phyloP scores from a whole-genome alignment of 305 asterid species.

The Lippia alba region DNA sequence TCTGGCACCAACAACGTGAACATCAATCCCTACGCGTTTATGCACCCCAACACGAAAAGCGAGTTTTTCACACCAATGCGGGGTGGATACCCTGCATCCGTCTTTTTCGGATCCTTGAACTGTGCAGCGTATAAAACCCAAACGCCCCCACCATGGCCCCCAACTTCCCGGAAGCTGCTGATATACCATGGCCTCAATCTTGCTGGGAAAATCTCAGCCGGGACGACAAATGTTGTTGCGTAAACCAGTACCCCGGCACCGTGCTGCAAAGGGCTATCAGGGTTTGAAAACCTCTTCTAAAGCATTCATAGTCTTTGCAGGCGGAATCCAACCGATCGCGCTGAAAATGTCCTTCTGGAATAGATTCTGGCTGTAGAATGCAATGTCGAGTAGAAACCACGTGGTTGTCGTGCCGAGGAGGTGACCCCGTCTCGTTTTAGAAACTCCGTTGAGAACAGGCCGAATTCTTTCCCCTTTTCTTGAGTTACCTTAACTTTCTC shows the following conservation, averaged over 20 bases:
- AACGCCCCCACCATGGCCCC: conserved; percentile 59
- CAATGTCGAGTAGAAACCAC: conserved; percentile 48
- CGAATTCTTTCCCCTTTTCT: conserved; percentile 31
- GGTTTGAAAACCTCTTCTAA: conserved; percentile 52
- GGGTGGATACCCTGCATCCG: conserved; percentile 54
- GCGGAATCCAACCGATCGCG: conserved; percentile 61
- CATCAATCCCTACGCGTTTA: conserved; percentile 49
- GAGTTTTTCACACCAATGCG: conserved; percentile 60
- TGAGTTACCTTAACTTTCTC: conserved; percentile 18
- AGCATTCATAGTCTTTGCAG: conserved; percentile 50
- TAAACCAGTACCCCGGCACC: conserved; percentile 61
- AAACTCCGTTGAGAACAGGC: conserved; percentile 39
- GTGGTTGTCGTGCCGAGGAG: conserved; percentile 44
- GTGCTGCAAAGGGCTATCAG: conserved; percentile 61
- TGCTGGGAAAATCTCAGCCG: conserved; percentile 61
- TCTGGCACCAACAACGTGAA: conserved; percentile 65
- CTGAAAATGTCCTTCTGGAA: conserved; percentile 56
- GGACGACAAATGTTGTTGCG: conserved; percentile 60
- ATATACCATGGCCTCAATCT: conserved; percentile 58
- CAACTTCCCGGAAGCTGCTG: conserved; percentile 55
- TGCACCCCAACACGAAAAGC: conserved; percentile 52
- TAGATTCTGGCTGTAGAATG: conserved; percentile 54
- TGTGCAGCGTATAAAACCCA: conserved; percentile 61
- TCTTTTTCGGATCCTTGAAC: conserved; percentile 30
- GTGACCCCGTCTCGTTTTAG: conserved; percentile 44